phyloP scores from a whole-genome alignment of 441 rosid species.

The Melastoma candidum region DNA sequence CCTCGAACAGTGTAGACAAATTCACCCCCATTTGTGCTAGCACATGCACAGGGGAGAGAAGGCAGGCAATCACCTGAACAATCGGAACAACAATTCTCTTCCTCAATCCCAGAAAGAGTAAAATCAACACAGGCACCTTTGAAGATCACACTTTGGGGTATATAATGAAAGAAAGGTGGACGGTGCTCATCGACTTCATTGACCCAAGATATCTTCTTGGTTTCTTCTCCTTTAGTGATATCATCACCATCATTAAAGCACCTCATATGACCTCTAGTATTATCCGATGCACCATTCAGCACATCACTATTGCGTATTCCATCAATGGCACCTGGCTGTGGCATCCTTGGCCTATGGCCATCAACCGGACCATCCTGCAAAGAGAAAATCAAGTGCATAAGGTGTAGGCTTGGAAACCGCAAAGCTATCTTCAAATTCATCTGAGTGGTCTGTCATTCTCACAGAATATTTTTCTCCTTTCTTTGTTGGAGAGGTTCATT shows the following conservation, averaged over 20 bases:
- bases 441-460: conserved; percentile 34
- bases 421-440: conserved; percentile 45
- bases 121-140: conserved; percentile 50
- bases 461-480: too few species aligned
- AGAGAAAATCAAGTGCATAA: conserved; percentile 37
- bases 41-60: conserved; percentile 53
- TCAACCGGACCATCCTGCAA: conserved; percentile 21
- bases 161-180: conserved; percentile 58
- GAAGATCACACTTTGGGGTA: conserved; percentile 44
- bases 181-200: conserved; percentile 50
- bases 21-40: conserved; percentile 28
- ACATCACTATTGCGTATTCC: too few species aligned
- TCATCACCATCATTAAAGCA: conserved; percentile 36
- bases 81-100: conserved; percentile 51
- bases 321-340: too few species aligned
- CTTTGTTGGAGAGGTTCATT: too few species aligned
- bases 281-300: too few species aligned
- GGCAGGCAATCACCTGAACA: conserved; percentile 66
- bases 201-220: conserved; percentile 56
- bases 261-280: conserved; percentile 24
- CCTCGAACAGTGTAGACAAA: conserved; percentile 55
- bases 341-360: conserved; percentile 5
- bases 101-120: conserved; percentile 44
- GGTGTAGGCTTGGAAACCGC: conserved; percentile 25
- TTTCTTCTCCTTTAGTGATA: conserved; percentile 70